Evolutionary conservation across 2,329 filamentous ascomycete species (phyloP), one percentile per base, ranked within the genome.

Genomic region (Nannizziopsis arthrosporioides): DNA sequence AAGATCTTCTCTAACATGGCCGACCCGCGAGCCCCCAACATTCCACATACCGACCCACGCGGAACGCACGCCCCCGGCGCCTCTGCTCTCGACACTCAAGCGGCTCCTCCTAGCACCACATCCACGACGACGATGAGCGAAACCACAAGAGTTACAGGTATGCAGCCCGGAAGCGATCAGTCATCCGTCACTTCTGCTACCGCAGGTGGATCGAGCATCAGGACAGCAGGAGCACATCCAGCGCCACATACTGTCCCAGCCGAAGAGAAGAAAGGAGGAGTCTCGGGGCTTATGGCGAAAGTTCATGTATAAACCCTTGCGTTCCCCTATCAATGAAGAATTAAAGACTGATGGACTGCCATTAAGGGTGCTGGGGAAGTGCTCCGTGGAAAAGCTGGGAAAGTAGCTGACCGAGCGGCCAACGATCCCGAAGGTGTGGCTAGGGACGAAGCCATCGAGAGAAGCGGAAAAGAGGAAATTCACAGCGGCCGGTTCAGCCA

Each of bases 331-430:
- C 32, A n/a, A 2, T 32, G n/a, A 9, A 18, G 35, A 18, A n/a
- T 12, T 1, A 32, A n/a, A 7, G 32, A 11, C 22, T 32, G 41
- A 44, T 8, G 7, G 27, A 15, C 19, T 11, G 32, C 34, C 40
- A n/a, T 2, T 2, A 40, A 49, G 47, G 47, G 47, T 4, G 36
- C 41, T 1, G 47, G 47, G n/a, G 47, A 49, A 36, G 5, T 31
- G 36, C 19, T 44, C 18, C 47, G 47, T n/a, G 47, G 47, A 5
- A 44, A 44, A 15, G 35, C 35, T 1, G 34, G 36, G 17, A 42
- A 42, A n/a, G n/a, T 40, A 6, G 35, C 44, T 32, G 47, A 49
- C n/a, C 35, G 40, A 1, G 35, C 31, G n/a, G 30, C 47, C 27
- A 6, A 19, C 15, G 47, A 49, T 30, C 7, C 27, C 5, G 19